Evolutionary conservation across 2,329 filamentous ascomycete genomes (phyloP).

Genomic region (Mollisiaceae sp.): DNA sequence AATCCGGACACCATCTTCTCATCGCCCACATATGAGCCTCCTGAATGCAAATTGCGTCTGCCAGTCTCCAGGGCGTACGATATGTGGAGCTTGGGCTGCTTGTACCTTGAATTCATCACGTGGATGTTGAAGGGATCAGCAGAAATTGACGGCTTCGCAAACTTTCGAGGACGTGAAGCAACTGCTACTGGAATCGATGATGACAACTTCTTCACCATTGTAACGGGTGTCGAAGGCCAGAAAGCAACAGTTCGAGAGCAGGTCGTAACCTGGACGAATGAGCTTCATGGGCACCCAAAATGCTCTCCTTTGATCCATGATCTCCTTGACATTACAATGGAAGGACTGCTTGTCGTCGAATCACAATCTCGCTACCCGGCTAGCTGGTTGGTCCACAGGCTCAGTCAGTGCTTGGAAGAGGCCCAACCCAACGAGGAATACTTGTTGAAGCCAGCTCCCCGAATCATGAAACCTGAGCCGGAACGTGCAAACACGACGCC

Average conservation of each 20-base stretch:
- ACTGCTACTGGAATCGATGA: slow-evolving; percentile 24
- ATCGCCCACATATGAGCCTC: slow-evolving; percentile 47
- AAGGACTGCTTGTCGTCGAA: slow-evolving; percentile 25
- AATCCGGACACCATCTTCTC: slow-evolving; percentile 21
- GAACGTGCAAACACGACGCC: slow-evolving; percentile 15
- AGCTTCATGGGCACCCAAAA: slow-evolving; percentile 22
- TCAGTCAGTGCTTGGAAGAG: slow-evolving; percentile 5
- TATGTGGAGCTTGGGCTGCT: slow-evolving; percentile 46
- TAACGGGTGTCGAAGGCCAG: neutral
- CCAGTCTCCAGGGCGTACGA: slow-evolving; percentile 46
- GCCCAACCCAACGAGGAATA: slow-evolving; percentile 24
- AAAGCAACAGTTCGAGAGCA: slow-evolving; percentile 20
- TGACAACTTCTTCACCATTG: slow-evolving; percentile 34
- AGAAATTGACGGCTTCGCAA: slow-evolving; percentile 27
- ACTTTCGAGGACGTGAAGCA: slow-evolving; percentile 17
- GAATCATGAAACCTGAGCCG: neutral
- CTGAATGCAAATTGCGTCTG: slow-evolving; percentile 42
- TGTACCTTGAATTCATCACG: slow-evolving; percentile 46
- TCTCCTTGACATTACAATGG: slow-evolving; percentile 28
- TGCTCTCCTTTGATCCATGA: slow-evolving; percentile 31
- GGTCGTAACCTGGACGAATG: slow-evolving; percentile 22
- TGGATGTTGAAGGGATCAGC: slow-evolving; percentile 42
- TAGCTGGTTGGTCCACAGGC: neutral
- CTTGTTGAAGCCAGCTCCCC: slow-evolving; percentile 24
- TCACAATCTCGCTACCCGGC: slow-evolving; percentile 14